Base-by-base conservation (phyloP, 2,329 filamentous ascomycete species). In the Chaetomium globosum region DNA sequence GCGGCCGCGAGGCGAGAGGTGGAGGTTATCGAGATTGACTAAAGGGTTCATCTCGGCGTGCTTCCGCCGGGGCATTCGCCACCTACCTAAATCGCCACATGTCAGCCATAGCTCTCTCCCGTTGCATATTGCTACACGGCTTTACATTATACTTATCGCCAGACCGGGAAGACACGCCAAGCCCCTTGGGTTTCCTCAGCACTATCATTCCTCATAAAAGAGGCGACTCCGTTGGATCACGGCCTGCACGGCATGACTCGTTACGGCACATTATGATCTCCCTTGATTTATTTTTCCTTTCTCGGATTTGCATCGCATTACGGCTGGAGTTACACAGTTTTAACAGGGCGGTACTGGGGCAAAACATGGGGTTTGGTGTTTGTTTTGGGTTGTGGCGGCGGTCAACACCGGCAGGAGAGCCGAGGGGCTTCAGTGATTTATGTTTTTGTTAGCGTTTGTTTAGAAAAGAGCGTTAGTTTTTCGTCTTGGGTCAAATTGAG, bases 1-100 rank as follows among this genome's bases (percentile, higher is more conserved):
- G n/a, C 46, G 23, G 30, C 13, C 5, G 31, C 10, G 19, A 62
- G 62, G 31, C 46, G 43, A 12, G 67, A 67, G 33, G 61, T 71
- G 43, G 69, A 71, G 30, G 63, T 71, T 19, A 71, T 71, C 36
- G 67, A 70, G 59, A 59, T 71, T 51, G 69, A 71, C 49, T 64
- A 53, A n/a, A 8, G 26, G 21, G 48, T 49, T 21, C 8, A 46
- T 36, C 53, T 28, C n/a, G 33, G 8, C 9, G 1, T 23, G 21
- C 21, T 28, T 57, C 33, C 39, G 16, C 39, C 39, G 16, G 39
- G 39, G 39, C 39, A 57, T 28, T 21, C n/a, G 16, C 39, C 2
- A n/a, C 7, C 46, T 48, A 16, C 16, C 46, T n/a, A 23, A 23
- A 23, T 48, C 13, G 23, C n/a, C 46, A 48, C n/a, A 48, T 12